Conservation (phyloP, 768 basidiomycete genomes). For the Pulveroboletus sp. region DNA sequence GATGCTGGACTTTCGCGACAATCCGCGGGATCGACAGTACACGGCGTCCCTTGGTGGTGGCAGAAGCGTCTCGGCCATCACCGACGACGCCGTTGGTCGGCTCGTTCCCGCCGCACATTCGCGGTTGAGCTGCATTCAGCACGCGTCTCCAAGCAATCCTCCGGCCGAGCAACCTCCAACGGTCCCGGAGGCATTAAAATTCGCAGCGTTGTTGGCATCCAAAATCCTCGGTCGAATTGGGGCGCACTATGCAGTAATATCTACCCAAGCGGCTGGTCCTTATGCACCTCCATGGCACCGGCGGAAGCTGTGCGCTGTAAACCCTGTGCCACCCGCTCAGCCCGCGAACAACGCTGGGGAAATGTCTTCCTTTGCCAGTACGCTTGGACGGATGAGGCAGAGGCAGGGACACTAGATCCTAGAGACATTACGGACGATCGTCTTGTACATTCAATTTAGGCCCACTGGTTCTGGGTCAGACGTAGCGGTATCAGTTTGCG, state of each 20-base stretch:
- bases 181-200: slow-evolving; percentile 46
- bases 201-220: slow-evolving; percentile 46
- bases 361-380: not conserved
- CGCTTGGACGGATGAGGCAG: slow-evolving; percentile 17
- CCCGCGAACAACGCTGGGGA: not conserved
- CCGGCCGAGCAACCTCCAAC: slow-evolving; percentile 37
- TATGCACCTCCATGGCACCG: slow-evolving; percentile 39
- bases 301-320: slow-evolving; percentile 11
- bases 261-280: slow-evolving; percentile 29
- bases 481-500: too few species aligned
- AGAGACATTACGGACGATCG: too few species aligned
- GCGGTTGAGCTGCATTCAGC: slow-evolving; percentile 13
- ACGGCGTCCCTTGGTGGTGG: slow-evolving; percentile 3
- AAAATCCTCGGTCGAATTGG: slow-evolving; percentile 37
- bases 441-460: too few species aligned
- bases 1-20: slow-evolving; percentile 38
- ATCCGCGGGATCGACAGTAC: slow-evolving; percentile 27
- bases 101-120: slow-evolving; percentile 18
- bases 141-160: not conserved
- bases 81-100: slow-evolving; percentile 13
- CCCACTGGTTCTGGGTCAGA: too few species aligned
- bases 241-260: slow-evolving; percentile 21
- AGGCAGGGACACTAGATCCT: slow-evolving; percentile 1
- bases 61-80: slow-evolving; percentile 21
- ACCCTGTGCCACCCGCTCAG: too few species aligned